A percentile compares a stretch with the other conserved stretches of the same genome.
phyloP scores from a whole-genome alignment of 192 early-diverging fungal genomes.

The Linnemannia zychae region DNA sequence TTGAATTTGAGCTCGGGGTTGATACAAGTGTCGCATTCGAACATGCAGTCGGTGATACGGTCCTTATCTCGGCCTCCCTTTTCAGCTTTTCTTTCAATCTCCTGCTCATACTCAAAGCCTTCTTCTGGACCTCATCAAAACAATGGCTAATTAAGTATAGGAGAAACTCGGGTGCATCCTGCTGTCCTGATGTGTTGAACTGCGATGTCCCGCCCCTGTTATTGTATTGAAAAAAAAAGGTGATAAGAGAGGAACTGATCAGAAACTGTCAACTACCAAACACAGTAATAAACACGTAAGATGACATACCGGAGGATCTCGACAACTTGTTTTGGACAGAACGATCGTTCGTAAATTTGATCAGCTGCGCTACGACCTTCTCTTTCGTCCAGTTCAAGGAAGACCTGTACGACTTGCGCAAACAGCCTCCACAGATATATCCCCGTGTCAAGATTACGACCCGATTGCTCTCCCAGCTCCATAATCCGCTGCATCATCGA shows the following conservation, averaged over 20 bases:
- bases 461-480: not conserved
- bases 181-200: conserved; percentile 47
- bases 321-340: conserved; percentile 41
- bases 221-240: not conserved
- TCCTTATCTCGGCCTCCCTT: not conserved
- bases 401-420: not conserved
- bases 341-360: not conserved
- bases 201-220: conserved; percentile 25
- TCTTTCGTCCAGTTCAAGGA: conserved; percentile 3
- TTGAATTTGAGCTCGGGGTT: not conserved
- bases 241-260: not conserved
- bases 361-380: not conserved
- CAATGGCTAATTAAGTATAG: conserved; percentile 29
- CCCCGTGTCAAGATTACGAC: not conserved
- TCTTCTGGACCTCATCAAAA: conserved; percentile 43
- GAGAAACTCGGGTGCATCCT: conserved; percentile 52
- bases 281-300: not conserved
- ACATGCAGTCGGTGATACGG: not conserved
- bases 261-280: not conserved
- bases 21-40: not conserved
- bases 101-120: not conserved
- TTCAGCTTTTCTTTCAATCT: too few species aligned
- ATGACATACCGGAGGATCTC: conserved; percentile 25
- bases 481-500: conserved; percentile 24
- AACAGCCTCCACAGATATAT: conserved; percentile 34